Conservation (phyloP, 805 yeast species). For the Hanseniaspora nectarophila region DNA sequence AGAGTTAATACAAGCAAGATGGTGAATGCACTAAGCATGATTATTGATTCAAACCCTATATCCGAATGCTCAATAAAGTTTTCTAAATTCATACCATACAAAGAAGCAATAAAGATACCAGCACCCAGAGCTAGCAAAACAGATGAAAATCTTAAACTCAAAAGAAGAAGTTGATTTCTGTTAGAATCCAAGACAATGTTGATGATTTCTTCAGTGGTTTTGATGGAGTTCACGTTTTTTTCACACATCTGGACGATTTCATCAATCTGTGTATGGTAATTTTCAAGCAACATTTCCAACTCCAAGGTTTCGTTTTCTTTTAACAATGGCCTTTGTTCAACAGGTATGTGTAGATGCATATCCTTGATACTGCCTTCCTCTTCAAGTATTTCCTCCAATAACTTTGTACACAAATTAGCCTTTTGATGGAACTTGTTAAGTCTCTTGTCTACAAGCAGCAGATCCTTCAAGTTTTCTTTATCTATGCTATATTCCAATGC, state of each 20-base stretch:
- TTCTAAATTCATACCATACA: conserved; percentile 92
- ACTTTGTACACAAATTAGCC: conserved; percentile 67
- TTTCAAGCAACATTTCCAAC: conserved; percentile 78
- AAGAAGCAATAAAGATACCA: conserved; percentile 67
- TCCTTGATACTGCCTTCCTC: conserved; percentile 80
- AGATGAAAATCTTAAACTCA: conserved; percentile 72
- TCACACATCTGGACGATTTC: conserved; percentile 88
- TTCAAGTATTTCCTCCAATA: conserved; percentile 73
- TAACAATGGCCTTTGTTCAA: conserved; percentile 14
- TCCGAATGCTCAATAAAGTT: conserved; percentile 78
- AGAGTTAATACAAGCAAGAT: conserved; percentile 38
- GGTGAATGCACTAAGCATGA: conserved; percentile 32
- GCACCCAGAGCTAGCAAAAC: conserved; percentile 74
- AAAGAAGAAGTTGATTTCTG: conserved; percentile 80
- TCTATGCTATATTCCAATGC: conserved; percentile 79
- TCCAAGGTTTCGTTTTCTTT: conserved; percentile 50
- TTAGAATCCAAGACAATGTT: conserved; percentile 87
- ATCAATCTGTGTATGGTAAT: conserved; percentile 81
- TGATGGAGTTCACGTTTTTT: conserved; percentile 65
- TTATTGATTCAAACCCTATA: conserved; percentile 51
- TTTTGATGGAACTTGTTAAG: conserved; percentile 75
- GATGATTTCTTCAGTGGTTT: conserved; percentile 88
- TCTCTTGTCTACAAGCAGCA: conserved; percentile 75
- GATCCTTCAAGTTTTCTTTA: conserved; percentile 59
- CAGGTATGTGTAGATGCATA: conserved; percentile 62